These are phyloP conservation scores for Claviceps fusiformis DNA, from an alignment of 2,329 filamentous ascomycete genomes.

Conservation along the genomic window DNA sequence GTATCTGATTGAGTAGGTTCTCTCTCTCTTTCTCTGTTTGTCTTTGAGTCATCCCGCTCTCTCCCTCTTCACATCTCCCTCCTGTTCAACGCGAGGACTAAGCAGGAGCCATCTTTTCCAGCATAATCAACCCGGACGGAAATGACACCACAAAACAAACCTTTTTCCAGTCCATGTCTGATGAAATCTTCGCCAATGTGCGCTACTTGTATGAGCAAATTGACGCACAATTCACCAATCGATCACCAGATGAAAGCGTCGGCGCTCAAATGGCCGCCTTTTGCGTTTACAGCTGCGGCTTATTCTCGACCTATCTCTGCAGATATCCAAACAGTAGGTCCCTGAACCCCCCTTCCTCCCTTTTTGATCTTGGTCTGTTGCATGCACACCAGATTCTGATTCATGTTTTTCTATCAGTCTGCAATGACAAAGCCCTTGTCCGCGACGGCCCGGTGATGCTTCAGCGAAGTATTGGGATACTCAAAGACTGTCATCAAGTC, in stretches of 20 bases:
- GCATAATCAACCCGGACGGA: slow-evolving; percentile 28
- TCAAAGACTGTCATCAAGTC: slow-evolving; percentile 33
- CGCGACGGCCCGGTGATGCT: slow-evolving; percentile 32
- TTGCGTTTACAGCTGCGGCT: slow-evolving; percentile 40
- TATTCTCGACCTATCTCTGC: slow-evolving; percentile 37
- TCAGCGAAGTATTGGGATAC: slow-evolving; percentile 28
- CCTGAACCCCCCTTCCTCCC: neutral
- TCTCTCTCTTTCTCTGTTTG: slow-evolving; percentile 2
- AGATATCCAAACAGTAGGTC: slow-evolving; percentile 35
- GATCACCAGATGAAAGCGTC: slow-evolving; percentile 32
- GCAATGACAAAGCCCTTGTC: slow-evolving; percentile 25
- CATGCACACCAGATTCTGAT: neutral
- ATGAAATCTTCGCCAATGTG: slow-evolving; percentile 36
- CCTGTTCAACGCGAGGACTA: neutral
- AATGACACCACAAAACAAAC: slow-evolving; percentile 22
- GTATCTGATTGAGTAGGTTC: slow-evolving; percentile 34
- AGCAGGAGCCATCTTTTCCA: slow-evolving; percentile 9
- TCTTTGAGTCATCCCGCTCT: too few relatives aligned
- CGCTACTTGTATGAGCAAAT: slow-evolving; percentile 34
- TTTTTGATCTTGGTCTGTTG: neutral
- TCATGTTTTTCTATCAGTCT: slow-evolving; percentile 19
- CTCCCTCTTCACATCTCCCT: neutral
- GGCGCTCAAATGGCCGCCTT: slow-evolving; percentile 42
- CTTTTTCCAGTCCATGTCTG: slow-evolving; percentile 31
- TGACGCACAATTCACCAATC: slow-evolving; percentile 34